These are phyloP conservation scores for Codiaeum variegatum DNA, from an alignment of 441 rosid genomes.

Conservation along the genomic window DNA sequence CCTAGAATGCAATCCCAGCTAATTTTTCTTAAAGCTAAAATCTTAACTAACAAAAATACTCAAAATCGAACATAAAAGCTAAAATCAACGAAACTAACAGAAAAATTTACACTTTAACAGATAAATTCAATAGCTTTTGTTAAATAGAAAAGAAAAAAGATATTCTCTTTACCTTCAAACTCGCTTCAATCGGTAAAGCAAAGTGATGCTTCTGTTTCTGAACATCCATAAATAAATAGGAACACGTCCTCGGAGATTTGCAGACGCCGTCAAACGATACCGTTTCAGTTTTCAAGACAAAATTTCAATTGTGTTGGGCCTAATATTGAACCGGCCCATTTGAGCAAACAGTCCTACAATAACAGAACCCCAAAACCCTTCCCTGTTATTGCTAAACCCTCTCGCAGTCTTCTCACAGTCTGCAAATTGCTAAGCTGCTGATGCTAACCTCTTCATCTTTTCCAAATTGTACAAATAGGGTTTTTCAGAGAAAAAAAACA, in stretches of 20 bases:
- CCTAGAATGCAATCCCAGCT: not conserved
- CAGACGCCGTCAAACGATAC: not conserved
- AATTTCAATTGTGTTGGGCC: not conserved
- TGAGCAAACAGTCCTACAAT: too few relatives aligned
- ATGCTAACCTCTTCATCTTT: too few relatives aligned
- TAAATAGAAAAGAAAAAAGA: not conserved
- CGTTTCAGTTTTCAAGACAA: too few relatives aligned
- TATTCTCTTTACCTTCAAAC: not conserved
- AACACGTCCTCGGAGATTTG: not conserved
- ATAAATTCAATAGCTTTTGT: too few relatives aligned
- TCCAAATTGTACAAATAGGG: too few relatives aligned
- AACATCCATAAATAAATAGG: not conserved
- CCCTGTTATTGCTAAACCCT: too few relatives aligned
- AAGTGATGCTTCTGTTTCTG: too few relatives aligned
- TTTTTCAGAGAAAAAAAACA: too few relatives aligned
- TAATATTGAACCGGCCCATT: not conserved
- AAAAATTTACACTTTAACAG: not conserved
- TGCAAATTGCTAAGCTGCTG: too few relatives aligned
- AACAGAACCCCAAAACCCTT: too few relatives aligned
- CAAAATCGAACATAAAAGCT: not conserved
- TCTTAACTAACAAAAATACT: not conserved
- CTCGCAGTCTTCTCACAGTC: too few relatives aligned
- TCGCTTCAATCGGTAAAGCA: not conserved
- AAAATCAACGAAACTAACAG: not conserved
- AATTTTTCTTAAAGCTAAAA: not conserved